Conservation (phyloP, 1,139 yeast species). For the Wickerhamomyces sp. region DNA sequence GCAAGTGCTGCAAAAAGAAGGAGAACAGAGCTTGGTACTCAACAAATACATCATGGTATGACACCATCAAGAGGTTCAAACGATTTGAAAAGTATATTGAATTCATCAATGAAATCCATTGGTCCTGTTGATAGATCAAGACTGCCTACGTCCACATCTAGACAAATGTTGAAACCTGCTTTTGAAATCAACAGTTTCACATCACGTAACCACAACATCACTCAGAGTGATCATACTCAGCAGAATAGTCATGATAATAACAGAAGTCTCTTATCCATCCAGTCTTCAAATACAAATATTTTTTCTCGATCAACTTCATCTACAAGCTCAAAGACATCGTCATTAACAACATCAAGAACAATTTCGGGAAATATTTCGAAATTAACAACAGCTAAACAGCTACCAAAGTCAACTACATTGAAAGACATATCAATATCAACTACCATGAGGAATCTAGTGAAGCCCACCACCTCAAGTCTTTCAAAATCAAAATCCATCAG, state of each 20-base stretch:
- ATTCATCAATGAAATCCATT: not conserved
- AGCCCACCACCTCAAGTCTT: conserved; percentile 20
- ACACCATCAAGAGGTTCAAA: conserved; percentile 9
- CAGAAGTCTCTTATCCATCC: not conserved
- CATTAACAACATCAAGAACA: conserved; percentile 7
- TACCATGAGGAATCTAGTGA: conserved; percentile 15
- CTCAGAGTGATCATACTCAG: too few species aligned
- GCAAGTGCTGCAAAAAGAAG: conserved; percentile 19
- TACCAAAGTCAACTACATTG: conserved; percentile 20
- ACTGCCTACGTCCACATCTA: conserved; percentile 8
- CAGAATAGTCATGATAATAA: too few species aligned
- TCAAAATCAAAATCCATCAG: conserved; percentile 16
- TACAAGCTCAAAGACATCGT: conserved; percentile 2
- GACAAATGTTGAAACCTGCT: not conserved
- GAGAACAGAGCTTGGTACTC: conserved; percentile 15
- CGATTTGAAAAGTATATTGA: conserved; percentile 5
- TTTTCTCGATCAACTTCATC: conserved; percentile 7
- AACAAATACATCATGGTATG: conserved; percentile 10
- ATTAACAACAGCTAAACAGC: conserved; percentile 9
- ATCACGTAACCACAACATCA: too few species aligned
- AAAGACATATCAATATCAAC: conserved; percentile 15
- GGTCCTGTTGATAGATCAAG: not conserved
- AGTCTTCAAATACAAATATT: not conserved
- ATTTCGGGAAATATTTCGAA: conserved; percentile 9
- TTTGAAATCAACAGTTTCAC: not conserved